These are phyloP conservation scores for Heracleum sosnowskyi DNA, from an alignment of 129 eudicot genomes.

Conservation along the genomic window DNA sequence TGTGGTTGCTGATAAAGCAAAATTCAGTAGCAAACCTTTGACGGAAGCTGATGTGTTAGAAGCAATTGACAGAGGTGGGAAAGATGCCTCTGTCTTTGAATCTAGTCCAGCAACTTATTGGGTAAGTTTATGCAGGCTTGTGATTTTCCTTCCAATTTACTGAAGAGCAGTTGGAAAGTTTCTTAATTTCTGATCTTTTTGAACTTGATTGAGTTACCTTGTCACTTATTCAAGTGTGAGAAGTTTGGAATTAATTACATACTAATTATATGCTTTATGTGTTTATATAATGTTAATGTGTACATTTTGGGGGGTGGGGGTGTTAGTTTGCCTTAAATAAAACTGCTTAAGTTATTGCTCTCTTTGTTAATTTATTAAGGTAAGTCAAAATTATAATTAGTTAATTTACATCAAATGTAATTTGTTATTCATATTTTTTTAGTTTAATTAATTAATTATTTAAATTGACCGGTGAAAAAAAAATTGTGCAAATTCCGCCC, in stretches of 20 bases:
- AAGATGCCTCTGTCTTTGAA: constrained; percentile 52
- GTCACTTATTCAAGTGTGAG: background rate
- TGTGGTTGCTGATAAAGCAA: constrained; percentile 49
- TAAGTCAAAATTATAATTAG: too few species aligned
- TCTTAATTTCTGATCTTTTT: background rate
- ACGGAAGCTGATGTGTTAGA: constrained; percentile 48
- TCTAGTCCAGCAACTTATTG: constrained; percentile 82
- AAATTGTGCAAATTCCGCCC: too few species aligned
- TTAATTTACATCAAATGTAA: too few species aligned
- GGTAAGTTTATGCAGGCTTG: constrained; percentile 36
- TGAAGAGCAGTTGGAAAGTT: background rate
- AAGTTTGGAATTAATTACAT: background rate
- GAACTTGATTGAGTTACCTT: background rate
- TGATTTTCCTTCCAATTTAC: background rate
- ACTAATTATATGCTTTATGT: background rate
- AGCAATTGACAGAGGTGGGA: constrained; percentile 96
- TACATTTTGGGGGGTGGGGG: background rate
- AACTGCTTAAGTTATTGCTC: too few species aligned
- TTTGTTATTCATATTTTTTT: too few species aligned
- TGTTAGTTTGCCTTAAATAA: too few species aligned
- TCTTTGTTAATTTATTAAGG: too few species aligned
- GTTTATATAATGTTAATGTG: background rate
- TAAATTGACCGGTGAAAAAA: too few species aligned
- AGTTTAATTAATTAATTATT: too few species aligned
- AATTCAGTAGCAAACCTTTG: constrained; percentile 30